Evolutionary conservation across 2,329 filamentous ascomycete species (phyloP).

Genomic region (Neofusicoccum ribis): DNA sequence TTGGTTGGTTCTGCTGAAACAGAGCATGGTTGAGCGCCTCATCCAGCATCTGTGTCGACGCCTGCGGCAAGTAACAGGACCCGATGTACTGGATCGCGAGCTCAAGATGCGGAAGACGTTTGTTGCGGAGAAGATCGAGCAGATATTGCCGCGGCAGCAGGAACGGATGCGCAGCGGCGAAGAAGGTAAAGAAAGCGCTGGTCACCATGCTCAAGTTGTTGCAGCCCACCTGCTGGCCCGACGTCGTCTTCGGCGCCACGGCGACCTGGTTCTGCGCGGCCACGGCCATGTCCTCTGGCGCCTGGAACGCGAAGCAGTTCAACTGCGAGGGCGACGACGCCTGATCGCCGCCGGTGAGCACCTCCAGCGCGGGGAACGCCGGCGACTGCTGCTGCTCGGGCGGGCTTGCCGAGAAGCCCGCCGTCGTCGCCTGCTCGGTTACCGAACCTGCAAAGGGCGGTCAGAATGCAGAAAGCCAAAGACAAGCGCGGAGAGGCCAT

Average conservation of each 20-base stretch:
- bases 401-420: background rate
- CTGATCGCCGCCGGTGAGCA: background rate
- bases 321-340: background rate
- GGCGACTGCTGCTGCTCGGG: background rate
- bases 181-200: slow-evolving; percentile 55
- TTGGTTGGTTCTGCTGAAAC: slow-evolving; percentile 31
- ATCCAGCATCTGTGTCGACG: slow-evolving; percentile 48
- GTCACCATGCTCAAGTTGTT: background rate
- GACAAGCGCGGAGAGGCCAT: too few relatives aligned
- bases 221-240: background rate
- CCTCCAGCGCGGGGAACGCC: background rate
- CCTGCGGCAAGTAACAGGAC: slow-evolving; percentile 52
- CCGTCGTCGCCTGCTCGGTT: background rate
- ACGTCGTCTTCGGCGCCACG: background rate
- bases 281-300: background rate
- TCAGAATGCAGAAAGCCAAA: background rate
- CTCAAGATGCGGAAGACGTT: slow-evolving; percentile 46
- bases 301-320: background rate
- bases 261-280: background rate
- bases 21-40: slow-evolving; percentile 36
- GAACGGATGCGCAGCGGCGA: slow-evolving; percentile 58
- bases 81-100: slow-evolving; percentile 59
- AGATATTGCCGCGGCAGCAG: slow-evolving; percentile 50
- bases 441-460: background rate
- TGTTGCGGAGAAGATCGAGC: slow-evolving; percentile 43